phyloP scores from a whole-genome alignment of 2,329 filamentous ascomycete genomes.

The Sordariomycetes sp. region DNA sequence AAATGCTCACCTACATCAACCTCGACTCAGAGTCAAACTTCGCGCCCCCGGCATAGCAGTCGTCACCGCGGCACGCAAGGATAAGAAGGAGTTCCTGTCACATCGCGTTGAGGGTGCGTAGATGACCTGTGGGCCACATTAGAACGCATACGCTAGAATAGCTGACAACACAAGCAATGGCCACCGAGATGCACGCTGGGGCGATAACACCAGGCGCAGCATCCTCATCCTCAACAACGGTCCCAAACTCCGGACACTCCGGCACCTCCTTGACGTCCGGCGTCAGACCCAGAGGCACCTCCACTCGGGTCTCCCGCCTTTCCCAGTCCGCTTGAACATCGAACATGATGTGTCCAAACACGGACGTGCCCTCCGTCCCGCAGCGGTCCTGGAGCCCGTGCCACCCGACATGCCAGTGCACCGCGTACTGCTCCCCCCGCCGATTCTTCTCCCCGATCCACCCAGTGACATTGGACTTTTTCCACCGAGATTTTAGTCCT shows the following conservation, averaged over 20 bases:
- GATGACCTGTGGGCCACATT: too few species aligned
- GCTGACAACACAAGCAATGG: too few species aligned
- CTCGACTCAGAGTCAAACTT: too few species aligned
- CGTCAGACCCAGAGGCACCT: not conserved
- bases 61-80: too few species aligned
- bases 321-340: not conserved
- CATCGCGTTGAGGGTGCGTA: too few species aligned
- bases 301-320: not conserved
- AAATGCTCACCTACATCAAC: too few species aligned
- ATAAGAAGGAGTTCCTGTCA: too few species aligned
- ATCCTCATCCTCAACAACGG: not conserved
- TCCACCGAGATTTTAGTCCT: not conserved
- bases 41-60: too few species aligned
- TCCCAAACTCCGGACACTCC: not conserved
- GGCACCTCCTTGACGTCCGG: not conserved
- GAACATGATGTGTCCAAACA: not conserved
- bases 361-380: not conserved
- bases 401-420: not conserved
- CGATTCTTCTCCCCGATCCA: not conserved
- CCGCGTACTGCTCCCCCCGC: not conserved
- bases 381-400: not conserved
- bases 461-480: not conserved
- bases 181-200: too few species aligned
- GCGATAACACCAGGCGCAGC: too few species aligned
- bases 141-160: too few species aligned